phyloP scores from a whole-genome alignment of 257 asterid species.

The Salvia rosmarinus region DNA sequence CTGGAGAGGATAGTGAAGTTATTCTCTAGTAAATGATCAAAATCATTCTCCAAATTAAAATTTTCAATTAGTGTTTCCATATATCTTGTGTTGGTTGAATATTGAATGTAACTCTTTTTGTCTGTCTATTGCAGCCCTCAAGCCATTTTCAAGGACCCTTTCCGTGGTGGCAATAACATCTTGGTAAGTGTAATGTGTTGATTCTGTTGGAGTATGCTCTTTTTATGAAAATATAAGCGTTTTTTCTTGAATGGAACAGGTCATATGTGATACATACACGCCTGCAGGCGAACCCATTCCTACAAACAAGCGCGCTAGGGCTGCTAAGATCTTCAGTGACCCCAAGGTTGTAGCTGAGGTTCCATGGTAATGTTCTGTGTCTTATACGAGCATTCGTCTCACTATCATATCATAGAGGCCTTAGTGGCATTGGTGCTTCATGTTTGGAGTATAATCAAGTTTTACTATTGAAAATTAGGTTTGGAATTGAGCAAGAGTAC shows the following conservation, averaged over 20 bases:
- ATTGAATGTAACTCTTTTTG: conserved; percentile 24
- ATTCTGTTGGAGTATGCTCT: not conserved
- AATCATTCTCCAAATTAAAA: conserved; percentile 24
- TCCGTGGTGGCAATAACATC: conserved; percentile 96
- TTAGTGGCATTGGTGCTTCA: too few species aligned
- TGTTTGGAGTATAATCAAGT: not conserved
- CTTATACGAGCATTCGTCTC: not conserved
- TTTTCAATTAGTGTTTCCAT: not conserved
- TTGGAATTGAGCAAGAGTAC: conserved; percentile 91
- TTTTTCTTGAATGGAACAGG: conserved; percentile 50
- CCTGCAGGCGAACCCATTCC: conserved; percentile 98
- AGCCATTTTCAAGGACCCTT: conserved; percentile 97
- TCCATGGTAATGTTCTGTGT: conserved; percentile 68
- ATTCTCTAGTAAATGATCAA: conserved; percentile 70
- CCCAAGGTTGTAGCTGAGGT: conserved; percentile 75
- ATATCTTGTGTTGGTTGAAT: not conserved
- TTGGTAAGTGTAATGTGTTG: conserved; percentile 59
- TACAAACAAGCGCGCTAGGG: conserved; percentile 85
- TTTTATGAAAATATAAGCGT: not conserved
- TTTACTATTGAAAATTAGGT: conserved; percentile 52
- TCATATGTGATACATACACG: conserved; percentile 87
- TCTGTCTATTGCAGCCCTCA: conserved; percentile 68
- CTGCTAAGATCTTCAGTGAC: conserved; percentile 88
- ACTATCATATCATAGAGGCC: not conserved
- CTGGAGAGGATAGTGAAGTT: conserved; percentile 98